Base-by-base conservation (phyloP, 1,284 basidiomycete species). In the Sporisorium graminicola region DNA sequence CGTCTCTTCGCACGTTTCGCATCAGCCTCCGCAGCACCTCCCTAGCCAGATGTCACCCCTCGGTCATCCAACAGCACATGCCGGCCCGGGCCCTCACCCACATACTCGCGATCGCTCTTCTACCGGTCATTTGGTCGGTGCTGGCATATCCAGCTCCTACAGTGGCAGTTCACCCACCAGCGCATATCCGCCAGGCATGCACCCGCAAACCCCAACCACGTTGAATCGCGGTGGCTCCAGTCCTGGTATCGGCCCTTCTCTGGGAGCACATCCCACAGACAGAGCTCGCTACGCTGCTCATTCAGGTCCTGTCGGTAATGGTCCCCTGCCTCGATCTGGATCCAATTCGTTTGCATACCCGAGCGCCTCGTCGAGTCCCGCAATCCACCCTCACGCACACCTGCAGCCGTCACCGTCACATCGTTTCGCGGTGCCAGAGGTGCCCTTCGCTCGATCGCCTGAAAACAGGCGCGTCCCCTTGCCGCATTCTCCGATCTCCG, bases 371-470 rank as follows among this genome's bases (percentile, higher is more conserved):
- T 65, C 69, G 18, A 77, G 75, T 53, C 75, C 75, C n/a, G 62
- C 70, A 0, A 61, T 61, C 14, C 58, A 62, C 7, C 33, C 51
- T 4, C 70, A 54, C 18, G 33, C 27, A 16, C 75, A 67, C 26
- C 42, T 77, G 58, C 75, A 77, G 27, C 66, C 75, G 5, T 77
- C 75, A 24, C 75, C 75, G 3, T 74, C 75, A 5, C 75, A 74
- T 53, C 71, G 65, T 16, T 77, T 74, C 35, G 75, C 71, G 6
- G 67, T 77, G 9, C 75, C 75, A 2, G 71, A 74, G 14, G 43
- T 72, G 8, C 74, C 74, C 2, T 60, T 52, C 24, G 27, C 60
- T 35, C 61, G 75, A 16, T 77, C 75, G 37, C 75, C 75, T 0
- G 75, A 77, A 47, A 37, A 18, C 20, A 60, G 67, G 29, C 58